Evolutionary conservation across 768 basidiomycete species (phyloP).

Genomic region (Candolleomyces aberdarensis): DNA sequence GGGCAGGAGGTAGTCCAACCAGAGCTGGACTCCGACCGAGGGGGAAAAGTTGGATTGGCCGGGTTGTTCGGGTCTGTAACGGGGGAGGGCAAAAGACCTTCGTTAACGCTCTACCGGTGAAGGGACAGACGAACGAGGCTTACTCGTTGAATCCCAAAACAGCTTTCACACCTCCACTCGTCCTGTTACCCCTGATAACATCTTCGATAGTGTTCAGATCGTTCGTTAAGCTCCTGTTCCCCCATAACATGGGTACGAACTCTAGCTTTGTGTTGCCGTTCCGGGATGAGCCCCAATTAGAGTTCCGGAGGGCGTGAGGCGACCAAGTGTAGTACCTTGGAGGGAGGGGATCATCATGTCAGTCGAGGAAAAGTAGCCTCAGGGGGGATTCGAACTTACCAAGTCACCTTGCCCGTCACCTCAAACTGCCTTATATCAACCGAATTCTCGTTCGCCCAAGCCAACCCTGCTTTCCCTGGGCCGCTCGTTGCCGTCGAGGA

Average conservation of each 20-base stretch:
- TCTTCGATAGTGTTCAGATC: constrained; percentile 40
- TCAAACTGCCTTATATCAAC: no score
- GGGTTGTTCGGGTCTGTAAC: constrained; percentile 25
- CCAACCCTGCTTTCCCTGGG: no score
- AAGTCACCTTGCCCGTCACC: no score
- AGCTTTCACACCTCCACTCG: constrained; percentile 27
- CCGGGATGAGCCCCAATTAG: no score
- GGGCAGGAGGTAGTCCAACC: constrained; percentile 52
- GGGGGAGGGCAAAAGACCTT: neutral
- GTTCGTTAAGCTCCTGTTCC: constrained; percentile 30
- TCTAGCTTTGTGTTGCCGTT: constrained; percentile 30
- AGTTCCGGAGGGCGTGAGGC: constrained; percentile 18
- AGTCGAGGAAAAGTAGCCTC: no score
- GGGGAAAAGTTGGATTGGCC: constrained; percentile 52
- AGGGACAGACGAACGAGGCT: neutral
- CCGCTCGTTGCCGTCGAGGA: no score
- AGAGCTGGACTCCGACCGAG: constrained; percentile 44
- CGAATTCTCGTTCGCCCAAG: no score
- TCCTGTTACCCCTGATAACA: constrained; percentile 17
- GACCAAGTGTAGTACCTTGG: constrained; percentile 55
- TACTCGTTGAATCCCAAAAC: constrained; percentile 57
- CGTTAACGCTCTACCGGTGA: neutral
- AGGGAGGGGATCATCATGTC: no score
- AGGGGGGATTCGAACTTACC: no score
- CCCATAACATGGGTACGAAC: constrained; percentile 60